A percentile compares a stretch with the other conserved stretches of the same genome.
Conservation (phyloP, 768 basidiomycete species). For the Naematelia encephala region DNA sequence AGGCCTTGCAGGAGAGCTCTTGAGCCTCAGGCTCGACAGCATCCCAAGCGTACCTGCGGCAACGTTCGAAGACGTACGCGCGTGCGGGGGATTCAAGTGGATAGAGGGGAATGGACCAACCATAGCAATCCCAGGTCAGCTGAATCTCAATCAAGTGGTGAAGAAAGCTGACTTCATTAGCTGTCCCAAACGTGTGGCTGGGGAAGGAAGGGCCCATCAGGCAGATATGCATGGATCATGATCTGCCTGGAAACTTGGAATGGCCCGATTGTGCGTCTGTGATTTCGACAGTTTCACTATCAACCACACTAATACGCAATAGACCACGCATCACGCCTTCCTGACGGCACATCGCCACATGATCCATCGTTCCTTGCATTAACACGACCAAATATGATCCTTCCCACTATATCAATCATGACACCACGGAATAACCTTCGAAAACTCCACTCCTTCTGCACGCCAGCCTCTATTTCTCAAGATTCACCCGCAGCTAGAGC, state of each 20-base stretch:
- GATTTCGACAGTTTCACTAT: neutral
- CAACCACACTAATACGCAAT: too few species aligned
- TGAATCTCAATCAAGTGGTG: neutral
- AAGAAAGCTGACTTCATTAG: too few species aligned
- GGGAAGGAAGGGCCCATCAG: neutral
- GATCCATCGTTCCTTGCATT: conserved; percentile 4
- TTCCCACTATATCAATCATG: neutral
- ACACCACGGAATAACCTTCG: neutral
- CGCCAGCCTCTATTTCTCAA: neutral
- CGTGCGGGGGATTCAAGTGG: conserved; percentile 2
- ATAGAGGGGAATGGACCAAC: neutral
- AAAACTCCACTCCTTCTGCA: conserved; percentile 1
- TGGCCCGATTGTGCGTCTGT: neutral
- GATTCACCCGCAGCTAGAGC: neutral
- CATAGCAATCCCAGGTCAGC: conserved; percentile 2
- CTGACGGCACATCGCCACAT: neutral
- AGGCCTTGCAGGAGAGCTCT: neutral
- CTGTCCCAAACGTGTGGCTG: neutral
- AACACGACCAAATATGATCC: neutral
- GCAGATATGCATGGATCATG: neutral
- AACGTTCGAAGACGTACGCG: neutral
- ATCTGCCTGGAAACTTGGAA: neutral
- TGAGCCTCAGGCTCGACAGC: neutral
- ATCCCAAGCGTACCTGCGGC: neutral
- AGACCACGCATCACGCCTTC: conserved; percentile 1